Evolutionary conservation across 164 flowering plant genomes (phyloP), one percentile per base, ranked within the genome.

Genomic region (Dillenia turbinata): DNA sequence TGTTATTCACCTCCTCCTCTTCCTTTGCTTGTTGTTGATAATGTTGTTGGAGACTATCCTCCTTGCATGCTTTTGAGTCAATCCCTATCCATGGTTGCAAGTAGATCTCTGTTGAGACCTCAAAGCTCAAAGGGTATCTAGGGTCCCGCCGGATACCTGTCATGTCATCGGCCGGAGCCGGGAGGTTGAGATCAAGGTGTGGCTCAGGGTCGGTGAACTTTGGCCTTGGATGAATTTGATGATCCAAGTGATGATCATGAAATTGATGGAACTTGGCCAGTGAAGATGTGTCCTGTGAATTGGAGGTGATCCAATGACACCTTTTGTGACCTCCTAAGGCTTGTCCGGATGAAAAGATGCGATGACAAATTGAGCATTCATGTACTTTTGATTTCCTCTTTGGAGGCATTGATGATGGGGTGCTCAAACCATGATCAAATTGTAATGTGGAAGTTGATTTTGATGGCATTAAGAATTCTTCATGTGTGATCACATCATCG

Each of bases 321-420:
- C 99, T 80, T 71, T 94, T 94, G 72, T 94, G 99, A 2, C 97
- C 97, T 0, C 99, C 99, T 19, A 94, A 66, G 0, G 97, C 99
- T 61, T 94, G 97, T 1, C 97, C 99, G 0, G 97, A 86, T 0
- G 84, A 74, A 67, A 94, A 94, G 9, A 87, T 68, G 53, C 97
- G 73, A 56, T 90, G 91, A 61, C 97, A 93, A 9, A 88, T 89
- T 0, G 93, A 80, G 69, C 97, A 94, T 58, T 89, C 93, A 56
- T 94, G 99, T 5, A 85, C 87, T 54, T 91, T 89, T 0, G 95
- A 71, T 59, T 84, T 91, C 71, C 77, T 73, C 68, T 78, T 87
- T 8, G 82, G 65, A 1, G 78, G n/a, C 8, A 70, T 53, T 0
- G 65, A 66, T 19, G 51, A 13, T 19, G 73, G 7, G 0, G 60